phyloP scores from a whole-genome alignment of 495 filamentous ascomycete genomes.

The Hypoxylon fuscum region DNA sequence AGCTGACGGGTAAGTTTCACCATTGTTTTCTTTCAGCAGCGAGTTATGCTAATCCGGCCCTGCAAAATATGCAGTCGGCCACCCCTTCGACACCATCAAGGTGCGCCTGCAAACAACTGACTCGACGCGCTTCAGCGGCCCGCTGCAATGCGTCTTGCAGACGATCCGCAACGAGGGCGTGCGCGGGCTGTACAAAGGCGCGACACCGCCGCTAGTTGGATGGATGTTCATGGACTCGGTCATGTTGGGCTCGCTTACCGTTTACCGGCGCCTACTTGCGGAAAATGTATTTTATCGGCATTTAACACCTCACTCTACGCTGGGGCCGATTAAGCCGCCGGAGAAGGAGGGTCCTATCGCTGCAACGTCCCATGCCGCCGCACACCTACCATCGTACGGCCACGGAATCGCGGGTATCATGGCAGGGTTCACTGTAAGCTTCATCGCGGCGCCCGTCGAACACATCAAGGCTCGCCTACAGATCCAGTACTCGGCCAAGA shows the following conservation, averaged over 20 bases:
- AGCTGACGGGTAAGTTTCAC: constrained; percentile 74
- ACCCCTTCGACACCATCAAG: constrained; percentile 93
- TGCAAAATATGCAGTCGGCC: too few relatives aligned
- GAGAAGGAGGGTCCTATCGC: constrained; percentile 28
- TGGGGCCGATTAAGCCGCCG: constrained; percentile 6
- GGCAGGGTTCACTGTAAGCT: constrained; percentile 88
- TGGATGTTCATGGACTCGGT: constrained; percentile 99
- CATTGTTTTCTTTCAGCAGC: too few relatives aligned
- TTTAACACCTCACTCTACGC: constrained; percentile 52
- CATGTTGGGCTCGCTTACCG: constrained; percentile 90
- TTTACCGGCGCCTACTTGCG: constrained; percentile 83
- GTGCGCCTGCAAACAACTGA: constrained; percentile 92
- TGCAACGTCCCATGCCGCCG: constrained; percentile 30
- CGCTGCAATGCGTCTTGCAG: constrained; percentile 83
- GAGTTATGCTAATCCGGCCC: too few relatives aligned
- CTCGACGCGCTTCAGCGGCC: constrained; percentile 79
- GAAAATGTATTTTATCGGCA: constrained; percentile 74
- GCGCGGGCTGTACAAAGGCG: constrained; percentile 85
- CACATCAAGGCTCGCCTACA: constrained; percentile 95
- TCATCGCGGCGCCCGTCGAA: constrained; percentile 93
- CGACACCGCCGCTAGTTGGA: constrained; percentile 87
- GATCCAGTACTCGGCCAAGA: constrained; percentile 84
- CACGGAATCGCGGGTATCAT: constrained; percentile 88
- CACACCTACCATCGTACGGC: constrained; percentile 76
- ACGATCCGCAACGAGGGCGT: constrained; percentile 84